phyloP scores from a whole-genome alignment of 2,329 filamentous ascomycete species.

The Talaromyces atroroseus region DNA sequence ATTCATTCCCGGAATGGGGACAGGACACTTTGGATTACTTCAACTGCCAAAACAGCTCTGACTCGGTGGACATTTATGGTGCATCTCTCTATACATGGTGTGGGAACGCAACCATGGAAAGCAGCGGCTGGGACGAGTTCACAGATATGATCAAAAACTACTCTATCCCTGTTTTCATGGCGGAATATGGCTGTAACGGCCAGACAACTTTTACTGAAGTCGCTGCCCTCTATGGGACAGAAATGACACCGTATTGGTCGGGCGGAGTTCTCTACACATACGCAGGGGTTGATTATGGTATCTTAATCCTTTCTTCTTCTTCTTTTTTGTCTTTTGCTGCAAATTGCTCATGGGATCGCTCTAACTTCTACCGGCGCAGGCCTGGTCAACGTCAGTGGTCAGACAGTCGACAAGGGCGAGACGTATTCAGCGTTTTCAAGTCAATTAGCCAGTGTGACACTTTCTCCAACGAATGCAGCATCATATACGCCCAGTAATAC shows the following conservation, averaged over 20 bases:
- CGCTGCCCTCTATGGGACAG: slow-evolving; percentile 64
- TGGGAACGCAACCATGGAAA: no score
- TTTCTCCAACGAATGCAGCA: slow-evolving; percentile 58
- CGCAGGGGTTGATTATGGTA: slow-evolving; percentile 64
- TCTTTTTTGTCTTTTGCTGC: no score
- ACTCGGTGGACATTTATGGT: slow-evolving; percentile 58
- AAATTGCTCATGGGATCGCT: not conserved
- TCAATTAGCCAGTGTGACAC: slow-evolving; percentile 62
- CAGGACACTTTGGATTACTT: not conserved
- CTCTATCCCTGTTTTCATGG: no score
- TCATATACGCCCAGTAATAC: slow-evolving; percentile 66
- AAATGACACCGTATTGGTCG: slow-evolving; percentile 82
- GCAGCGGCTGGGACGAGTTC: no score
- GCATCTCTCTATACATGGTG: no score
- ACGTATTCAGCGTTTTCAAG: slow-evolving; percentile 69
- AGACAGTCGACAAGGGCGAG: slow-evolving; percentile 58
- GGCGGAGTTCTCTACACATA: slow-evolving; percentile 98
- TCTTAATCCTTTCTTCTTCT: not conserved
- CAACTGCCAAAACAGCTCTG: slow-evolving; percentile 30
- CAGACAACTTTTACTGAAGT: slow-evolving; percentile 79
- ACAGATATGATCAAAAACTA: no score
- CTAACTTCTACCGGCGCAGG: slow-evolving; percentile 26
- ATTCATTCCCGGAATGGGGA: slow-evolving; percentile 62
- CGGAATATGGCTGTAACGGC: not conserved
- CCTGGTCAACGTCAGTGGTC: slow-evolving; percentile 43